Percentiles rank a stretch among this genome's conserved stretches.
These are phyloP conservation scores for Serendipita sp. DNA, from an alignment of 768 basidiomycete genomes.

Conservation along the genomic window DNA sequence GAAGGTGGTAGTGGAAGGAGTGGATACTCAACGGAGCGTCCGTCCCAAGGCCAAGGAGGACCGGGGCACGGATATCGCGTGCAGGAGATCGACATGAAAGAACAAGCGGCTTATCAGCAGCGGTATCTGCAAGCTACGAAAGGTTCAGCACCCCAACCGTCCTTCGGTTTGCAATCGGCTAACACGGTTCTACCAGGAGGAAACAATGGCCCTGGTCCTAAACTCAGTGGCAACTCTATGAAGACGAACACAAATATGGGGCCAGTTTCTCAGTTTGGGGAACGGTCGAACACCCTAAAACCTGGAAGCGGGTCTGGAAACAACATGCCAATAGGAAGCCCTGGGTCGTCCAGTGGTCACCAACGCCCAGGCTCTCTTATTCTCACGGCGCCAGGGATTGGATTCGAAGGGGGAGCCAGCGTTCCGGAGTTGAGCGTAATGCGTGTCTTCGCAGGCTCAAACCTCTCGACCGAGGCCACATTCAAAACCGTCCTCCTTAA, in stretches of 20 bases:
- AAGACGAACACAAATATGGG: neutral
- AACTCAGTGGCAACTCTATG: neutral
- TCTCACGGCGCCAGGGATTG: slow-evolving; percentile 43
- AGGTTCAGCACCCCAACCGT: slow-evolving; percentile 31
- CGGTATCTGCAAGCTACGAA: slow-evolving; percentile 65
- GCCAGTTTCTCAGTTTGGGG: neutral
- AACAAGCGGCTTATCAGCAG: slow-evolving; percentile 65
- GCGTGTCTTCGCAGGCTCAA: slow-evolving; percentile 84
- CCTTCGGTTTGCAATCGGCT: slow-evolving; percentile 62
- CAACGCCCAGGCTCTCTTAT: slow-evolving; percentile 62
- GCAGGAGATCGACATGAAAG: slow-evolving; percentile 76
- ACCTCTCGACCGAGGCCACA: slow-evolving; percentile 84
- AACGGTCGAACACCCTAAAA: neutral
- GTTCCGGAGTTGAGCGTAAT: slow-evolving; percentile 85
- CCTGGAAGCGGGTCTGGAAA: neutral
- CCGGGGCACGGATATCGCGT: slow-evolving; percentile 20
- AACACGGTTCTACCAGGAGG: slow-evolving; percentile 39
- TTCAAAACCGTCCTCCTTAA: slow-evolving; percentile 97
- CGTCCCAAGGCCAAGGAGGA: slow-evolving; percentile 22
- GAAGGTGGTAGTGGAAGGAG: neutral
- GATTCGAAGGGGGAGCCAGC: slow-evolving; percentile 32
- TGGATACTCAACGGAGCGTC: neutral
- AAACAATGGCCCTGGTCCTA: slow-evolving; percentile 15
- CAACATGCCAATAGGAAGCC: neutral
- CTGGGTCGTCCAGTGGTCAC: neutral